Conservation (phyloP, 1,284 basidiomycete genomes). For the Ustilago bromivora region DNA sequence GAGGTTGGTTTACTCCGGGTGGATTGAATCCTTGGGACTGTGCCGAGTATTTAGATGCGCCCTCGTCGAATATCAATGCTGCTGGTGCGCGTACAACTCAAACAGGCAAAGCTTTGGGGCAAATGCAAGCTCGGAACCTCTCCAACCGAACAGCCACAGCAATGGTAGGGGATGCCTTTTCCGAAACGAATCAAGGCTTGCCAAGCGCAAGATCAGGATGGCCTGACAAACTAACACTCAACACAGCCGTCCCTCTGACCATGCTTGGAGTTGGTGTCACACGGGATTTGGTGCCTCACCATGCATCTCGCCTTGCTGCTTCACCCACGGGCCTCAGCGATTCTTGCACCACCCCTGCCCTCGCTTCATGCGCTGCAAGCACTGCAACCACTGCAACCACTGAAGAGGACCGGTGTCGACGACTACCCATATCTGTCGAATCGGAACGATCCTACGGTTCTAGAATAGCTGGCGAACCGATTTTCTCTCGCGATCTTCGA, state of each 20-base stretch:
- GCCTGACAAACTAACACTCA: slow-evolving; percentile 30
- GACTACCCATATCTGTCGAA: slow-evolving; percentile 32
- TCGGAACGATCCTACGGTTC: slow-evolving; percentile 52
- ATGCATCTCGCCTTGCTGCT: slow-evolving; percentile 21
- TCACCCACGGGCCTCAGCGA: background rate
- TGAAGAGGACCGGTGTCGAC: background rate
- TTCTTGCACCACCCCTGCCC: no score
- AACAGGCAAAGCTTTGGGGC: background rate
- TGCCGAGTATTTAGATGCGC: slow-evolving; percentile 42
- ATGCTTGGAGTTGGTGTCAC: slow-evolving; percentile 36
- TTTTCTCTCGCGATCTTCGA: slow-evolving; percentile 46
- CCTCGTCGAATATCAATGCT: slow-evolving; percentile 1
- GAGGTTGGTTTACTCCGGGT: slow-evolving; percentile 38
- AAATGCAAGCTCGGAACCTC: background rate
- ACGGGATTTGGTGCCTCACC: slow-evolving; percentile 43
- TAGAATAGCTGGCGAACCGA: slow-evolving; percentile 42
- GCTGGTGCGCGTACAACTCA: background rate
- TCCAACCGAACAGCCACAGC: background rate
- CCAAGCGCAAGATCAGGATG: slow-evolving; percentile 40
- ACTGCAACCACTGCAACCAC: background rate
- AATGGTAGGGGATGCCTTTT: background rate
- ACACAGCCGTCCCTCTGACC: slow-evolving; percentile 34
- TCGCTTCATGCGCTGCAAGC: background rate
- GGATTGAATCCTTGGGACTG: slow-evolving; percentile 49
- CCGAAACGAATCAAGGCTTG: background rate